Percentiles rank a stretch among this genome's conserved stretches.
Evolutionary conservation across 805 yeast genomes (phyloP).

Genomic region (Yamadazyma takamatsuzukensis): DNA sequence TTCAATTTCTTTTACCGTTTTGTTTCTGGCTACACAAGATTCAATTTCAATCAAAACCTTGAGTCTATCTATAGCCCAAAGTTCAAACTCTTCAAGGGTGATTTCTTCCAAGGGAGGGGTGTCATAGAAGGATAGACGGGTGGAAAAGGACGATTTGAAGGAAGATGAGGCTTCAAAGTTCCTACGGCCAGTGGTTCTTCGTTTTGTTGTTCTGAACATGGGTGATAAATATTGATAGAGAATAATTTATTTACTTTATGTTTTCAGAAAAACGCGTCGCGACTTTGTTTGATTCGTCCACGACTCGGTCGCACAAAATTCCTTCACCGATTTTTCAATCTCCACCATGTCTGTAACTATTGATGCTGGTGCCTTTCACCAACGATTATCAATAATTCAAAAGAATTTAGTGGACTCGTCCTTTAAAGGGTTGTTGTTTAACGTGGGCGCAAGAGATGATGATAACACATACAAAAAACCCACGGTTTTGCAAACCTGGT

Average conservation of each 20-base stretch:
- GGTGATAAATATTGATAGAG: not conserved
- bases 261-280: not conserved
- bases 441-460: constrained; percentile 82
- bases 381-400: constrained; percentile 45
- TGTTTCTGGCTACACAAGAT: constrained; percentile 62
- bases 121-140: constrained; percentile 70
- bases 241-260: too few relatives aligned
- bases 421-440: constrained; percentile 43
- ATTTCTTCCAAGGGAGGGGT: constrained; percentile 80
- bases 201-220: constrained; percentile 73
- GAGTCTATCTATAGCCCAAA: constrained; percentile 92
- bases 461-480: constrained; percentile 89
- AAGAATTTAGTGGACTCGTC: constrained; percentile 22
- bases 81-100: constrained; percentile 88
- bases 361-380: constrained; percentile 50
- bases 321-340: constrained; percentile 1
- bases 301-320: not conserved
- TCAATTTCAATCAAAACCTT: constrained; percentile 83
- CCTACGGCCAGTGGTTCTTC: constrained; percentile 70
- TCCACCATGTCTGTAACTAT: constrained; percentile 51
- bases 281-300: not conserved
- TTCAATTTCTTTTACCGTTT: constrained; percentile 63
- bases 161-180: constrained; percentile 49
- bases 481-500: constrained; percentile 84
- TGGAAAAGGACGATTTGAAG: constrained; percentile 43